Conservation (phyloP, 2,329 filamentous ascomycete genomes). For the Microdochium bolleyi region DNA sequence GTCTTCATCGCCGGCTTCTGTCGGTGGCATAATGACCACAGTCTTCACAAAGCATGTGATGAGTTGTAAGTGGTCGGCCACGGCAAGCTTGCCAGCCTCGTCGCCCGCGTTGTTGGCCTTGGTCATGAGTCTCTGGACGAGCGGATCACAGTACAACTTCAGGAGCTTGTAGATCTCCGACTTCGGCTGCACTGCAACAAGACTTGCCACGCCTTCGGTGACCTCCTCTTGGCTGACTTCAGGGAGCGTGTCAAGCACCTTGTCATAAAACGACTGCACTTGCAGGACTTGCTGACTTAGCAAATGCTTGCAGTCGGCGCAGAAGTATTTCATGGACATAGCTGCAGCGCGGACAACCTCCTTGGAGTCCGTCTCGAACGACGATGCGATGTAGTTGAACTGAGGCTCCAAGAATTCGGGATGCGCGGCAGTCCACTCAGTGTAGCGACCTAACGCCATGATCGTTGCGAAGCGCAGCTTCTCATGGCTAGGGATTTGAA, state of each 20-base stretch:
- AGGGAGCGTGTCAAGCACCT: constrained; percentile 79
- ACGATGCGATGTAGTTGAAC: constrained; percentile 90
- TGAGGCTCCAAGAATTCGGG: constrained; percentile 88
- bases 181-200: constrained; percentile 78
- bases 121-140: constrained; percentile 76
- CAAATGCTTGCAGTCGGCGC: constrained; percentile 84
- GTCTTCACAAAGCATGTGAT: constrained; percentile 83
- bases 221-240: constrained; percentile 88
- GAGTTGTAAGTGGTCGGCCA: constrained; percentile 88
- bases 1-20: constrained; percentile 65
- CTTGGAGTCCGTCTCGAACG: constrained; percentile 79
- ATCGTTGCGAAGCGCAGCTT: constrained; percentile 98
- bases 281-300: constrained; percentile 77
- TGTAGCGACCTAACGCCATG: constrained; percentile 94
- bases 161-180: constrained; percentile 76
- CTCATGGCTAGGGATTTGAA: constrained; percentile 90
- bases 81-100: constrained; percentile 73
- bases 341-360: constrained; percentile 90
- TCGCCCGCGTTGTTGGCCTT: constrained; percentile 81
- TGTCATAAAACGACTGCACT: constrained; percentile 86
- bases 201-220: constrained; percentile 88
- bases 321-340: constrained; percentile 94
- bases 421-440: constrained; percentile 94
- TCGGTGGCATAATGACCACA: constrained; percentile 60
- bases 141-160: constrained; percentile 87